Base-by-base conservation (phyloP, 2,329 filamentous ascomycete genomes). In the Botrytis cinerea region DNA sequence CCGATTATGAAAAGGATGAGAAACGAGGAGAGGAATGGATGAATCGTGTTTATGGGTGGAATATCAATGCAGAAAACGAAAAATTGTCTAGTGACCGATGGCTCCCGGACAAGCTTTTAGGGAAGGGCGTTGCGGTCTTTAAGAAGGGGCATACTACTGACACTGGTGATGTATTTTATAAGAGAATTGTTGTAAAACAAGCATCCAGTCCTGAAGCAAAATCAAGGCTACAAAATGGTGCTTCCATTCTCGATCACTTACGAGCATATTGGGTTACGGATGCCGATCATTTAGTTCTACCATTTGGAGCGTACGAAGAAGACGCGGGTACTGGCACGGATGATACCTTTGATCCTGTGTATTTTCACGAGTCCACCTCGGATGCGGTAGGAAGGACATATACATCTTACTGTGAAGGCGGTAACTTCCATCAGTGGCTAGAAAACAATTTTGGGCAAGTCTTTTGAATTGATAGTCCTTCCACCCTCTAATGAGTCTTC, bases 91-190 rank as follows among this genome's bases (percentile, higher is more conserved):
- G 1, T 1, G 18, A 6, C n/a, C n/a, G 12, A 40, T 67, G 63
- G 63, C 20, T 51, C 7, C 45, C 28, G 10, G 63, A 67, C 20
- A 67, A 12, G 10, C 1, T 51, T 2, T n/a, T 67, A 46, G 32
- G 63, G 3, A 67, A 67, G 22, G 45, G 45, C 16, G 12, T 38
- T 38, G 63, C 22, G 1, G 45, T 67, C 8, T 38, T 67, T 6
- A 67, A 40, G 48, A 38, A 12, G 22, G 22, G 45, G 20, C 0
- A 4, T 4, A 1, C 16, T 0, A 0, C 0, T 2, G 0, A 8
- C 1, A 1, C 2, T n/a, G 9, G 6, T 22, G 7, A 3, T 2
- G 0, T 16, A 16, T 2, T 5, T 18, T 40, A 51, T 14, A 1
- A n/a, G 8, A 67, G 32, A 51, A 3, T 67, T 12, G 63, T 67